These are phyloP conservation scores for Didymella keratinophila DNA, from an alignment of 2,329 filamentous ascomycete genomes.

Conservation along the genomic window DNA sequence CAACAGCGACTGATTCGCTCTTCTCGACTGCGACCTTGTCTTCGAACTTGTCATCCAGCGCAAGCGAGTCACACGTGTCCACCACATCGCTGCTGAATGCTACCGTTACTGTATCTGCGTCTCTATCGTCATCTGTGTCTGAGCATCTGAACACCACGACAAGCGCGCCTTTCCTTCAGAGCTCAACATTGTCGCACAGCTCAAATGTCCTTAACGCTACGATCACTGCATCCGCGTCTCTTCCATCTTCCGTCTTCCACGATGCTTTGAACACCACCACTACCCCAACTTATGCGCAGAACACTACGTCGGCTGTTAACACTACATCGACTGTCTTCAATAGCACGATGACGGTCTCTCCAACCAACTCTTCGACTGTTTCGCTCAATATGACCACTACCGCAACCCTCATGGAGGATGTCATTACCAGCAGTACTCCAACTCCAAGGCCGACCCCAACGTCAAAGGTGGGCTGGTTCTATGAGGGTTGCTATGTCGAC, in stretches of 20 bases:
- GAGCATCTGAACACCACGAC: no score
- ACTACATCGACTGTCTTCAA: neutral
- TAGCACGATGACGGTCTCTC: neutral
- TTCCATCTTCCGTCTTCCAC: neutral
- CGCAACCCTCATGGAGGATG: neutral
- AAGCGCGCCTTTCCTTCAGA: no score
- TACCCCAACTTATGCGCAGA: neutral
- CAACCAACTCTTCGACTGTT: neutral
- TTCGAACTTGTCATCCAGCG: neutral
- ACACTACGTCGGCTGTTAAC: neutral
- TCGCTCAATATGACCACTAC: neutral
- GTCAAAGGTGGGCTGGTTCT: conserved; percentile 30
- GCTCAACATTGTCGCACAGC: no score
- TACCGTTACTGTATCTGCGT: neutral
- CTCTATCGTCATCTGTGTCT: neutral
- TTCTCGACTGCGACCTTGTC: neutral
- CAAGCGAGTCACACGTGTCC: neutral
- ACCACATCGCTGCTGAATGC: neutral
- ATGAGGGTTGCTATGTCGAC: conserved; percentile 38
- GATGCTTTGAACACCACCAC: neutral
- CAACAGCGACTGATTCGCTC: no score
- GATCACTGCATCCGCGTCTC: neutral
- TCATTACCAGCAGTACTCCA: neutral
- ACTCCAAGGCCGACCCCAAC: conserved; percentile 11
- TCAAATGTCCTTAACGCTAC: neutral